Evolutionary conservation across 106 monocot genomes (phyloP).

Genomic region (Vanilla planifolia): DNA sequence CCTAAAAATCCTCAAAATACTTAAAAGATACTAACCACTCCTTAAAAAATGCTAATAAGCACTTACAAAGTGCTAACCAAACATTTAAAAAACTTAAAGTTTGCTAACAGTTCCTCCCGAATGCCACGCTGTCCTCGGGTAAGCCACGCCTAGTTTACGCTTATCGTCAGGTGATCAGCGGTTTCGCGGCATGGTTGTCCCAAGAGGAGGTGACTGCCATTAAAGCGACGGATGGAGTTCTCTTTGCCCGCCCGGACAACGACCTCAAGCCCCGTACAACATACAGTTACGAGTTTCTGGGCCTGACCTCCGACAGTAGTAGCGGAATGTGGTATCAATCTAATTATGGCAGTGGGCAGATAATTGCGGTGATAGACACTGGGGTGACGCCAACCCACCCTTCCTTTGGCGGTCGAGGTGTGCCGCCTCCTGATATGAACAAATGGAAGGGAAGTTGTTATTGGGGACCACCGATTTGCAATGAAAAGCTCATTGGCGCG

Average conservation of each 20-base stretch:
- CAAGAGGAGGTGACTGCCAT: background rate
- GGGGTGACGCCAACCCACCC: conserved; percentile 21
- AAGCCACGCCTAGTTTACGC: conserved; percentile 13
- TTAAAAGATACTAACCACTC: no score
- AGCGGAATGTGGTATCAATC: background rate
- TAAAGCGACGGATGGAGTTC: conserved; percentile 9
- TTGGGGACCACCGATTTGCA: conserved; percentile 24
- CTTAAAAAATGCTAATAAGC: no score
- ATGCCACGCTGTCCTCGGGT: background rate
- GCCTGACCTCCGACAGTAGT: background rate
- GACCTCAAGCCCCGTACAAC: conserved; percentile 14
- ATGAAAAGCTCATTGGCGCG: conserved; percentile 51
- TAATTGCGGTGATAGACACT: conserved; percentile 28
- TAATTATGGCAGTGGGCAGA: background rate
- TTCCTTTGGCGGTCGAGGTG: conserved; percentile 13
- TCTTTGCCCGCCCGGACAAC: conserved; percentile 10
- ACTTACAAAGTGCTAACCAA: no score
- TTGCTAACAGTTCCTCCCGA: background rate
- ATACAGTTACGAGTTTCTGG: conserved; percentile 19
- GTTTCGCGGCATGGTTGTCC: conserved; percentile 8
- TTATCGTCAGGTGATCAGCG: conserved; percentile 15
- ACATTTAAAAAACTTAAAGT: no score
- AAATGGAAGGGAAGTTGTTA: conserved; percentile 52
- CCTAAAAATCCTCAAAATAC: no score
- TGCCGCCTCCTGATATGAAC: conserved; percentile 18